Evolutionary conservation across 2,329 filamentous ascomycete species (phyloP), one percentile per base, ranked within the genome.

Genomic region (Mycocentrospora acerina): DNA sequence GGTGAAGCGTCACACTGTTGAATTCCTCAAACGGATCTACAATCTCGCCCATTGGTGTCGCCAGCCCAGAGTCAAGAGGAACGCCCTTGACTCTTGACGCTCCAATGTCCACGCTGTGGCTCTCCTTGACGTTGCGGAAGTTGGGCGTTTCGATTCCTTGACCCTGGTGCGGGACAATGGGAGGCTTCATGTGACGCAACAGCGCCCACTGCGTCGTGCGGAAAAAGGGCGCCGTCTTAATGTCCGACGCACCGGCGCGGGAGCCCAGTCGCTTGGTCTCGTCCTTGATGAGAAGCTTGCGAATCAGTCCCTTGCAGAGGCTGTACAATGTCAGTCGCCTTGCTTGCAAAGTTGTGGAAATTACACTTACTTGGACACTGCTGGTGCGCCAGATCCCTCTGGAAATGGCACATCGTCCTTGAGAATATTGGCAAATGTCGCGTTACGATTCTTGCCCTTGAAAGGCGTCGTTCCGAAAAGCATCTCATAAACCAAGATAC

Each of bases 401-500:
- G 93, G 90, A 71, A 98, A 98, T 5, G 88, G 88, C 45, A 96
- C 93, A 52, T 98, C 93, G 67, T 98, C 93, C 36, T 90, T 79
- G 48, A 98, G 70, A 53, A 98, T 98, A 65, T 97, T 98, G 45
- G 90, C 91, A 72, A 98, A 98, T 0, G 93, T 98, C 11, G 90
- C 90, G 59, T 97, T 98, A 26, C 93, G 82, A 70, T 96, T 98
- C 80, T 98, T 97, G 55, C 93, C 93, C 75, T 98, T 98, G 79
- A 98, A 98, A 1, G 93, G 93, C 1, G 93, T 98, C 1, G 91
- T 98, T 38, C 93, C 93, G 71, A 91, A 98, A 24, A 98, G 77
- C 93, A 98, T 98, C 70, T 98, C 93, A 67, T 97, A 98, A 40
- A 98, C 90, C 61, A 98, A 72, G 53, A 98, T 97, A 14, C 93